Conservation (phyloP, 768 basidiomycete genomes). For the Tulasnella sp. region DNA sequence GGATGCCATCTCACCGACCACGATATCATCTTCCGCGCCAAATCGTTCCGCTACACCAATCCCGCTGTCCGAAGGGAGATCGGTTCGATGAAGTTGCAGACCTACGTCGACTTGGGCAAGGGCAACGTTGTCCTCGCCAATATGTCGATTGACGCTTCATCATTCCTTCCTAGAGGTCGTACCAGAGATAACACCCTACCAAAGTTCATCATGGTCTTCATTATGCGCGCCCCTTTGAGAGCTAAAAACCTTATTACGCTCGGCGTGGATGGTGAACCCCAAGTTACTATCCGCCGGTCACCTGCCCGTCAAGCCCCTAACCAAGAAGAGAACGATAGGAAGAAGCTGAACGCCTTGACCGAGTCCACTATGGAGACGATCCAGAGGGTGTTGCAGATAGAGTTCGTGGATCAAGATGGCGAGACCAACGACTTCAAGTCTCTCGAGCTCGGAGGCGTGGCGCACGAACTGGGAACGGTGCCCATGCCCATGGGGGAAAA, state of each 20-base stretch:
- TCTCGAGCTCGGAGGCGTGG: conserved; percentile 28
- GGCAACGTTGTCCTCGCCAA: conserved; percentile 25
- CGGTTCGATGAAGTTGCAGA: conserved; percentile 29
- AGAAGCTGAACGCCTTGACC: not conserved
- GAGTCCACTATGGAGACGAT: not conserved
- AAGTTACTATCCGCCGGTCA: conserved; percentile 20
- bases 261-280: conserved; percentile 22
- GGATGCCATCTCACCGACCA: conserved; percentile 28
- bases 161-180: conserved; percentile 28
- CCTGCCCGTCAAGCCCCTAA: conserved; percentile 8
- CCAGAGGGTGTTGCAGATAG: not conserved
- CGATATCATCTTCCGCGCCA: conserved; percentile 25
- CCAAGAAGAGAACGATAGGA: not conserved
- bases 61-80: conserved; percentile 18
- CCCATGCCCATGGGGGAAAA: conserved; percentile 22
- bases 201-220: conserved; percentile 24
- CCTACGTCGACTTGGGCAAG: not conserved
- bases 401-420: conserved; percentile 1
- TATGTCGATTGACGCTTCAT: conserved; percentile 27
- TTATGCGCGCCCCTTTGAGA: conserved; percentile 15
- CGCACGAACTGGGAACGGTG: conserved; percentile 29
- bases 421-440: conserved; percentile 15
- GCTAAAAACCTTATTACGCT: conserved; percentile 24
- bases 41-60: conserved; percentile 25
- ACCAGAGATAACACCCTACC: conserved; percentile 10